Evolutionary conservation across 2,329 filamentous ascomycete genomes (phyloP).

Genomic region (Fusarium pininemorale): DNA sequence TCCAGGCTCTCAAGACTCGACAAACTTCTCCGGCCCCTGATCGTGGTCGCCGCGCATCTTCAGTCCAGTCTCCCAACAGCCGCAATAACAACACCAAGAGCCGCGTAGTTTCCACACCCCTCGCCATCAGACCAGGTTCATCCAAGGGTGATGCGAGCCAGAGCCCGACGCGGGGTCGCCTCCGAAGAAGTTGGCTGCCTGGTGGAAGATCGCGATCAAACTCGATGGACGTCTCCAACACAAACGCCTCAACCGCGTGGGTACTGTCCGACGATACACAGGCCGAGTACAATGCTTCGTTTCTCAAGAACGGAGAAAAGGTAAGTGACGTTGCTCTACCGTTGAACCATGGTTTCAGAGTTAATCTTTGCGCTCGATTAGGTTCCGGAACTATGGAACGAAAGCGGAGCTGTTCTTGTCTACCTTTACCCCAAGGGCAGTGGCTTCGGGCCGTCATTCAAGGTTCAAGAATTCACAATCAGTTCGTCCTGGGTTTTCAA

Average conservation of each 20-base stretch:
- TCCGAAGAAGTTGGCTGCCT: slow-evolving; percentile 65
- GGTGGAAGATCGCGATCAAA: slow-evolving; percentile 62
- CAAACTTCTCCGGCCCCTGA: slow-evolving; percentile 49
- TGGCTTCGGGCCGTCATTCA: slow-evolving; percentile 67
- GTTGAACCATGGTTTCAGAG: slow-evolving; percentile 10
- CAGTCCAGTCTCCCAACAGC: slow-evolving; percentile 53
- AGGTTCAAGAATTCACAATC: slow-evolving; percentile 63
- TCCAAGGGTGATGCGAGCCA: slow-evolving; percentile 49
- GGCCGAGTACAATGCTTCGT: slow-evolving; percentile 65
- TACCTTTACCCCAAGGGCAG: slow-evolving; percentile 64
- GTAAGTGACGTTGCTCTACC: slow-evolving; percentile 47
- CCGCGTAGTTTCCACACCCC: slow-evolving; percentile 46
- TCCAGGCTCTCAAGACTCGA: slow-evolving; percentile 39
- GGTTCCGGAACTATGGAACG: slow-evolving; percentile 74
- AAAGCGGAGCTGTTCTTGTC: slow-evolving; percentile 65
- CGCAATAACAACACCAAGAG: slow-evolving; percentile 44
- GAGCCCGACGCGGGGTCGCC: slow-evolving; percentile 56
- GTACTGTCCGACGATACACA: slow-evolving; percentile 61
- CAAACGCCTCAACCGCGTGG: slow-evolving; percentile 57
- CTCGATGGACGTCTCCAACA: slow-evolving; percentile 50
- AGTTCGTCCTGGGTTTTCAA: slow-evolving; percentile 64
- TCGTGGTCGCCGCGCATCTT: slow-evolving; percentile 57
- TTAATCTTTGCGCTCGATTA: slow-evolving; percentile 42
- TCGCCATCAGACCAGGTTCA: slow-evolving; percentile 42
- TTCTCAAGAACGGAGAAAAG: slow-evolving; percentile 64